Percentiles rank a stretch among this genome's conserved stretches.
These are phyloP conservation scores for Leucoagaricus sp. DNA, from an alignment of 1,284 basidiomycete species.

Conservation along the genomic window DNA sequence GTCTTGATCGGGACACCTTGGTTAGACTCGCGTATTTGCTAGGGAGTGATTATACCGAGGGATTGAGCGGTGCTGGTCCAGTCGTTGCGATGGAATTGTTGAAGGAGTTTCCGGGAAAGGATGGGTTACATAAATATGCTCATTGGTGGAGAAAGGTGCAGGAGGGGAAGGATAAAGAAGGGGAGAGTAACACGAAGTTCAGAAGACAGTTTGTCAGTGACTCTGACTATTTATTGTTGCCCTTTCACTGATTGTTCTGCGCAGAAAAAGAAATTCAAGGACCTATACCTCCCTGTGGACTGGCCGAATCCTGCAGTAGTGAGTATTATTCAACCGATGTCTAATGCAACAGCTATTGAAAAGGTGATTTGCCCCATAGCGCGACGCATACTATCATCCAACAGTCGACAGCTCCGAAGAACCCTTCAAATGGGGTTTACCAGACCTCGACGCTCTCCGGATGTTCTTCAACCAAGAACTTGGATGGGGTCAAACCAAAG, in stretches of 20 bases:
- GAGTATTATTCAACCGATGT: constrained; percentile 30
- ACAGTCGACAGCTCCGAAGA: constrained; percentile 90
- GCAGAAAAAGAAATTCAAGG: constrained; percentile 89
- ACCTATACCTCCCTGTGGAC: constrained; percentile 74
- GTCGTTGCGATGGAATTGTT: constrained; percentile 96
- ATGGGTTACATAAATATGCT: constrained; percentile 85
- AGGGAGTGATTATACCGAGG: constrained; percentile 98
- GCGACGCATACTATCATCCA: constrained; percentile 92
- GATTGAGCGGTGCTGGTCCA: constrained; percentile 91
- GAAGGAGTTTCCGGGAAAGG: constrained; percentile 85
- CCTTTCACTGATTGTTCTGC: constrained; percentile 5
- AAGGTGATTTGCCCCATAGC: constrained; percentile 49
- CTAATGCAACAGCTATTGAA: not conserved
- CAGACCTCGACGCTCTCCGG: constrained; percentile 90
- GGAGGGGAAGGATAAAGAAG: constrained; percentile 76
- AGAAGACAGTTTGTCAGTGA: constrained; percentile 80
- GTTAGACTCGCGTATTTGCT: constrained; percentile 91
- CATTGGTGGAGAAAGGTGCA: constrained; percentile 98
- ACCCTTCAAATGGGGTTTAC: constrained; percentile 96
- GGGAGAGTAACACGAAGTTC: constrained; percentile 77
- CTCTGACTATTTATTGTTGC: not conserved
- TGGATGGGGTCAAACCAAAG: constrained; percentile 85
- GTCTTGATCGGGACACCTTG: constrained; percentile 85
- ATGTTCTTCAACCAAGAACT: constrained; percentile 88
- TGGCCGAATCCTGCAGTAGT: constrained; percentile 95